Base-by-base conservation (phyloP, 2,329 filamentous ascomycete genomes). In the Cladosporium cucumerinum region DNA sequence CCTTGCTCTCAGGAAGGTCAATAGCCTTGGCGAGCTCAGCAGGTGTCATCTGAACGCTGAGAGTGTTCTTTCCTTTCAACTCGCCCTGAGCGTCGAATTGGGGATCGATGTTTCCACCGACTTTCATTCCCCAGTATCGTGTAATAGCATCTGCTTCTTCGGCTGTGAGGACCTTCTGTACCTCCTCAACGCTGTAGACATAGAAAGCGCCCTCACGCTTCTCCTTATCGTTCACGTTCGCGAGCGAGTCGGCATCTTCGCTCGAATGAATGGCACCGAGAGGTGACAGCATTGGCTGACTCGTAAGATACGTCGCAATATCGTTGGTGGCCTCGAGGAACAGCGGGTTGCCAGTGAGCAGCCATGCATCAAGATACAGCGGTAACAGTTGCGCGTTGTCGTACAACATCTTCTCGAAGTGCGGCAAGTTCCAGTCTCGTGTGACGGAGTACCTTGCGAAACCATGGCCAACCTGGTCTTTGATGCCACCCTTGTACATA, bases 331-430 rank as follows among this genome's bases (percentile, higher is more conserved):
- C 87, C 51, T 91, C 88, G 14, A 92, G 84, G 65, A 97, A 87
- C 71, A 96, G 90, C 5, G 86, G 83, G 12, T 89, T 84, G 58
- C 84, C 83, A 0, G 85, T 87, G 28, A 88, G 79, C 16, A 92
- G 83, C 82, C 93, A 98, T 0, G 91, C 93, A 72, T 97, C 93
- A 7, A 96, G 83, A 72, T 95, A 98, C 7, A 95, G 83, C 26
- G 89, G 85, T 2, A 99, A 80, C 1, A 98, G 83, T 70, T 97
- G 89, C 0, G 91, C 89, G 72, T 99, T 96, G 74, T 98, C 95
- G 63, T 92, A 93, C 11, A 97, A 85, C 85, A 98, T 93, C 81
- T 98, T 98, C 80, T 99, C 95, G 72, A 98, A 99, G 76, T 97
- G 93, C 12, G 95, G 95, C 55, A 98, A 81, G 68, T 90, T 91